Conservation (phyloP, 306 rosid genomes). For the Vachellia pachyceras region DNA sequence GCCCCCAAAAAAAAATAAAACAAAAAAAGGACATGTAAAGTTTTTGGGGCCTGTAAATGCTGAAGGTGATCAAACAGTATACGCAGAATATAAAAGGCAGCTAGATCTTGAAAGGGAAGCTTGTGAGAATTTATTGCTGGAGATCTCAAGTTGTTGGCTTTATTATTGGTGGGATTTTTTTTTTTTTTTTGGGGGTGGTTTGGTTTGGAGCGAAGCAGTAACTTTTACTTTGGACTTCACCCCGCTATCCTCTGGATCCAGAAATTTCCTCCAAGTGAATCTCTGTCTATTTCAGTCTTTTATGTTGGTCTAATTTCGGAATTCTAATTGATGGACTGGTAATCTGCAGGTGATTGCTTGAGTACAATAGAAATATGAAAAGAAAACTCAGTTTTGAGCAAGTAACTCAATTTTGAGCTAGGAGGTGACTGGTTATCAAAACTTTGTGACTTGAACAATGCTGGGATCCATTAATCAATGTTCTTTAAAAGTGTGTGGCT, state of each 20-base stretch:
- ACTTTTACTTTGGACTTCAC: background rate
- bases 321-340: background rate
- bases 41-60: constrained; percentile 12
- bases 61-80: constrained; percentile 4
- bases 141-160: background rate
- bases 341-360: background rate
- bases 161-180: background rate
- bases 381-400: background rate
- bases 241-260: background rate
- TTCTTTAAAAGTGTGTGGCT: constrained; percentile 1
- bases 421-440: background rate
- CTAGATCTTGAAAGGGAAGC: background rate
- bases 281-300: background rate
- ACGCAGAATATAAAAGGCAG: background rate
- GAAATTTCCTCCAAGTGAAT: background rate
- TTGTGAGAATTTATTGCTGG: background rate
- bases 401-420: constrained; percentile 16
- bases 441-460: background rate
- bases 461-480: background rate
- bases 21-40: background rate
- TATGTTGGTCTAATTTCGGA: background rate
- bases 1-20: no score
- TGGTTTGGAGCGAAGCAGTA: background rate
- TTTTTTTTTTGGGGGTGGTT: no score
- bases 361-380: background rate